A percentile compares a stretch with the other conserved stretches of the same genome.
Evolutionary conservation across 306 rosid species (phyloP).

Genomic region (Lablab purpureus): DNA sequence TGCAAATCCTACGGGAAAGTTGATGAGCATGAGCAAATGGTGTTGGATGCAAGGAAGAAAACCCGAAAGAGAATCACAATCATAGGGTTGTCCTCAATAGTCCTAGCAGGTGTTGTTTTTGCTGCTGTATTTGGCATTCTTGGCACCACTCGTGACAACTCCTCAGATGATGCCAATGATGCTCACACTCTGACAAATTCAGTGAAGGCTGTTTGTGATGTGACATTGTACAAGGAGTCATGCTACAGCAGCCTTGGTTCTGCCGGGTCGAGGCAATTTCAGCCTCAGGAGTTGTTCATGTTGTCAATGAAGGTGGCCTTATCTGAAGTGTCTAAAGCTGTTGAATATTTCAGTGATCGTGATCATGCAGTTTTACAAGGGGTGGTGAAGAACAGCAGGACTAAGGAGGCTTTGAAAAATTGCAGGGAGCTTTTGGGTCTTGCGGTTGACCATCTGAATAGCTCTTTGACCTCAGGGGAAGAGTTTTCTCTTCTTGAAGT

Average conservation of each 20-base stretch:
- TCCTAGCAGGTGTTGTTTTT: slow-evolving; percentile 56
- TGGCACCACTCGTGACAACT: slow-evolving; percentile 15
- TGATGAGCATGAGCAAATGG: slow-evolving; percentile 60
- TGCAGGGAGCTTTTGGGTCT: slow-evolving; percentile 67
- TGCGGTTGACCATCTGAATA: slow-evolving; percentile 68
- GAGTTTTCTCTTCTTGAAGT: slow-evolving; percentile 53
- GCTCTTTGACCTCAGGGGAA: slow-evolving; percentile 45
- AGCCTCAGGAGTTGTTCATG: slow-evolving; percentile 61
- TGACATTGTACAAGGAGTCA: slow-evolving; percentile 64
- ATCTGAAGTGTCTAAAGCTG: slow-evolving; percentile 53
- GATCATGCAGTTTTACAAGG: slow-evolving; percentile 42
- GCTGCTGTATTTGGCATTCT: slow-evolving; percentile 57
- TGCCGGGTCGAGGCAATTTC: slow-evolving; percentile 43
- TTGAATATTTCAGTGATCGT: slow-evolving; percentile 42
- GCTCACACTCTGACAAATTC: slow-evolving; percentile 42
- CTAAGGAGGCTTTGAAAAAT: slow-evolving; percentile 53
- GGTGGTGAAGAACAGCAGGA: slow-evolving; percentile 34
- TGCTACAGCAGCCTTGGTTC: slow-evolving; percentile 62
- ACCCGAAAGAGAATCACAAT: slow-evolving; percentile 62
- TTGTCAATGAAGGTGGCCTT: slow-evolving; percentile 61
- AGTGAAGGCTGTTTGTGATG: slow-evolving; percentile 72
- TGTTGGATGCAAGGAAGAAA: slow-evolving; percentile 56
- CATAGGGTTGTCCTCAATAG: slow-evolving; percentile 58
- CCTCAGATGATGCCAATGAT: slow-evolving; percentile 34
- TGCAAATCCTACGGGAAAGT: slow-evolving; percentile 62